Base-by-base conservation (phyloP, 495 filamentous ascomycete species). In the Penicillium macrosclerotiorum region DNA sequence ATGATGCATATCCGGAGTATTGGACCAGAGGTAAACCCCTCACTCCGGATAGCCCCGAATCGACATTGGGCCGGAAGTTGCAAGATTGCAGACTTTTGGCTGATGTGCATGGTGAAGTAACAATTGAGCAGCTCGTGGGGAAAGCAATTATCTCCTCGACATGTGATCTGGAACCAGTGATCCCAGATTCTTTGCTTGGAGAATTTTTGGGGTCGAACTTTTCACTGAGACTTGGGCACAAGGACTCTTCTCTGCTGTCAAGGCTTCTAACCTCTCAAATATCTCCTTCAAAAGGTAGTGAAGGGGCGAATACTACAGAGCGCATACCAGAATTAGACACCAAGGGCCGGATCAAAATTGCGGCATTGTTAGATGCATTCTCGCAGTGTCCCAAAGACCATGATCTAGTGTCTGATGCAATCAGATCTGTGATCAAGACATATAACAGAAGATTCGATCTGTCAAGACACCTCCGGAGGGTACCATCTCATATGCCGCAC, bases 1-100 rank as follows among this genome's bases (percentile, higher is more conserved):
- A 32, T 43, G 40, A 43, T 43, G 40, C 40, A 43, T 43, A 43
- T 43, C 40, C 40, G 26, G 40, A 43, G 40, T 31, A 43, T 23
- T 9, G 40, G 14, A n/a, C 25, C 33, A 5, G 26, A 18, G 14
- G 1, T 33, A 19, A 33, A 2, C 12, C 18, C 14, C 16, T n/a
- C 23, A 20, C 27, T 32, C 17, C 40, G 8, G 30, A 33, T 18
- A 43, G 13, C 8, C n/a, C 40, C 40, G 12, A 43, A 43, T 1
- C 23, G 16, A 6, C 16, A 43, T 31, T 1, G 12, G 40, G 18
- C 26, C 26, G n/a, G 12, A 17, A 43, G 40, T 29, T 33, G 13
- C 26, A 43, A 17, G 40, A 43, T 17, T 33, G 33, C 40, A 20
- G 26, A 3, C 14, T 43, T 19, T 12, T 43, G 17, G 29, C 31